Base-by-base conservation (phyloP, 2,329 filamentous ascomycete genomes). In the Cladophialophora carrionii region DNA sequence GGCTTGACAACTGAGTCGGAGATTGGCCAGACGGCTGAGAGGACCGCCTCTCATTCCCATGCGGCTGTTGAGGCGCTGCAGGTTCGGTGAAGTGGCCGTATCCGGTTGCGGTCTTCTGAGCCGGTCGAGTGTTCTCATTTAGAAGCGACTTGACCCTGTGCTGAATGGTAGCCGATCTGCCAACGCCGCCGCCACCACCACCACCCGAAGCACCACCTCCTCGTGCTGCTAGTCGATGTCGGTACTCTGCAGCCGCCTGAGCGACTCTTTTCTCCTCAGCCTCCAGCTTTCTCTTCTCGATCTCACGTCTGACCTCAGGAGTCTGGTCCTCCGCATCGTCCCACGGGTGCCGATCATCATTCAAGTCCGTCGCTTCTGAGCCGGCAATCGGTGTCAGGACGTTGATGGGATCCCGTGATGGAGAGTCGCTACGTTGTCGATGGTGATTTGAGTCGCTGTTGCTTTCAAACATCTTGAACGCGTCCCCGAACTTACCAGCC, bases 241-340 rank as follows among this genome's bases (percentile, higher is more conserved):
- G 87, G 76, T 98, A 96, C 77, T 96, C 93, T 1, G 91, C 92
- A 20, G 92, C 92, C 0, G 93, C 95, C 22, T 89, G 89, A 54
- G 91, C 92, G 1, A 99, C 95, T 2, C 95, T 87, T 72, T 88
- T 89, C 77, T 99, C 95, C 79, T 99, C 95, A 74, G 95, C 88
- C 20, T 88, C 89, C 1, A 97, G 83, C 62, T 88, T 87, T 61
- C 88, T 83, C 22, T 93, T 88, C 77, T 99, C 95, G 17, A 96
- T 82, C 75, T 99, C 95, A 34, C 95, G 89, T 57, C 91, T 88
- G 82, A 95, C 90, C 76, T 98, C 94, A 0, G 94, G 91, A 0
- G 91, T 88, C 73, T 96, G 78, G 59, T 91, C 87, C 66, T 92
- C 88, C 0, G 84, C 83, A 57, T 91, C 87, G 29, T 88, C 85